Conservation (phyloP, 1,284 basidiomycete genomes). For the Trichosporon inkin region DNA sequence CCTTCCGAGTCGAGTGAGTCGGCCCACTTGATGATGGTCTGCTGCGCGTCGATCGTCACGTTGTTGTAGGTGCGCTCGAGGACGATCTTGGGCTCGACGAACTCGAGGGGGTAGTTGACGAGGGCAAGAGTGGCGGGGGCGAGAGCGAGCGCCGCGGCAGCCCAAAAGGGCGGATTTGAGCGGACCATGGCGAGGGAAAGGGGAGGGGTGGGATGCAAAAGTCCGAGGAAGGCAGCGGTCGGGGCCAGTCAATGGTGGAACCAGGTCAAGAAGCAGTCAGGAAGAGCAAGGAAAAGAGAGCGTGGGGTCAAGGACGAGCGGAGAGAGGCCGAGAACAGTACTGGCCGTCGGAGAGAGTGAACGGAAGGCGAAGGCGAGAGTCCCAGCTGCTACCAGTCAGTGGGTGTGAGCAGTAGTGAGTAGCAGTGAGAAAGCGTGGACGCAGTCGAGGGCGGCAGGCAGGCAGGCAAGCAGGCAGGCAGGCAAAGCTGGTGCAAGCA, state of each 20-base stretch:
- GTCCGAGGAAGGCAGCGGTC: neutral
- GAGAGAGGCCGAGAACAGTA: neutral
- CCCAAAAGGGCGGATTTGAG: neutral
- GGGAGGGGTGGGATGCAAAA: neutral
- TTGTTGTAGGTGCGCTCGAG: constrained; percentile 14
- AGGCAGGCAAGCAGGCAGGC: no score
- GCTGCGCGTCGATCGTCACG: constrained; percentile 15
- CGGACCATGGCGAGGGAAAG: neutral
- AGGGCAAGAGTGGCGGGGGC: constrained; percentile 12
- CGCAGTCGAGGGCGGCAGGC: no score
- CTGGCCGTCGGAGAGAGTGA: neutral
- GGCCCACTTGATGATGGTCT: constrained; percentile 20
- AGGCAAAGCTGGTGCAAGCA: no score
- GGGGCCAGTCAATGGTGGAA: neutral
- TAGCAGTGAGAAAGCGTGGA: no score
- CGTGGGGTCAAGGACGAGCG: neutral
- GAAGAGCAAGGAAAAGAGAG: neutral
- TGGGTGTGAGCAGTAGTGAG: no score
- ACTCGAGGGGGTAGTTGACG: constrained; percentile 22
- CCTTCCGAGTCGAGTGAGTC: constrained; percentile 11
- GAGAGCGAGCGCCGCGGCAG: constrained; percentile 10
- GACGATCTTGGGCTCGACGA: constrained; percentile 16
- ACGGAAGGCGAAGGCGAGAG: neutral
- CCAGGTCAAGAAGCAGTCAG: neutral
- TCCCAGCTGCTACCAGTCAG: no score